These are phyloP conservation scores for Volvox reticuliferus DNA, from an alignment of 139 green algal species.

Conservation along the genomic window DNA sequence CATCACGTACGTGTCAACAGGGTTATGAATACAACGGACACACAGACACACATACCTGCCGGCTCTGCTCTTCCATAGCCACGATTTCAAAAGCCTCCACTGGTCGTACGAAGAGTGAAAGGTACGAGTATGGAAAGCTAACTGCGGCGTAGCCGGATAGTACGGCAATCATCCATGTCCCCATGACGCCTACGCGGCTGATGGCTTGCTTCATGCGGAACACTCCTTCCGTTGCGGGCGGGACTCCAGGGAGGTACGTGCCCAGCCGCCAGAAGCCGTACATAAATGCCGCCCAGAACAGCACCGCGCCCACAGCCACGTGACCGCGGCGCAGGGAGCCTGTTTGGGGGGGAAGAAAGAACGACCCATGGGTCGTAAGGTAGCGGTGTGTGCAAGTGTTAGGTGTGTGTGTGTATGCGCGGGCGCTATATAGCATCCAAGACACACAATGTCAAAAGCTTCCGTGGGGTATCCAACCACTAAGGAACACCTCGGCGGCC, in stretches of 20 bases:
- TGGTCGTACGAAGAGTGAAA: constrained; percentile 90
- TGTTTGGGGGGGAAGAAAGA: not conserved
- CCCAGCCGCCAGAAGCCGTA: constrained; percentile 85
- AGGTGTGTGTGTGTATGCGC: no score
- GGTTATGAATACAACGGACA: no score
- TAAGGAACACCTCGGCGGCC: no score
- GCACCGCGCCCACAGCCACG: constrained; percentile 32
- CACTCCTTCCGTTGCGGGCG: constrained; percentile 38
- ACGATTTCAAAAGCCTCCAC: constrained; percentile 83
- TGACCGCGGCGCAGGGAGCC: constrained; percentile 34
- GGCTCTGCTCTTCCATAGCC: constrained; percentile 85
- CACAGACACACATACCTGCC: constrained; percentile 61
- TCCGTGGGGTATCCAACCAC: no score
- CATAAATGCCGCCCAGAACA: constrained; percentile 65
- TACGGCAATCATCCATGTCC: constrained; percentile 92
- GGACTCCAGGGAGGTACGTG: constrained; percentile 75
- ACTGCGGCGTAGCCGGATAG: constrained; percentile 94
- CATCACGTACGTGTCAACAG: no score
- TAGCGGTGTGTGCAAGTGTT: not conserved
- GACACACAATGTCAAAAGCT: no score
- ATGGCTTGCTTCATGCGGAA: constrained; percentile 71
- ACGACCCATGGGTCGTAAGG: not conserved
- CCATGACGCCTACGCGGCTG: constrained; percentile 90
- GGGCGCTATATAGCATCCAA: no score
- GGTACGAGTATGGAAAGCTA: constrained; percentile 93